phyloP scores from a whole-genome alignment of 2,329 filamentous ascomycete genomes.

The Trichothecium sympodiale region DNA sequence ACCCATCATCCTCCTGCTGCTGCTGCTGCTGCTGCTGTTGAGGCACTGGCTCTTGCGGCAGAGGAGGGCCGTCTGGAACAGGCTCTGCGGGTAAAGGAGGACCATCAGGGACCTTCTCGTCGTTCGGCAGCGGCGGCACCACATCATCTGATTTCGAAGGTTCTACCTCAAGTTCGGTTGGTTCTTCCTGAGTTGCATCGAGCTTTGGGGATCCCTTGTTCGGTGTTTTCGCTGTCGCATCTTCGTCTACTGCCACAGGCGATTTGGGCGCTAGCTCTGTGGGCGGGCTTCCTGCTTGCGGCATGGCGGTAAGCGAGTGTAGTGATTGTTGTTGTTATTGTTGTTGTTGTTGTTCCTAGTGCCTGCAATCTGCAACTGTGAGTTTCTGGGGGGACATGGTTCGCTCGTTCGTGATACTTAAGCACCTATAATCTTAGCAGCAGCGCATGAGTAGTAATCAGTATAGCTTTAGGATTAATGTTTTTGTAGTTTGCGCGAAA shows the following conservation, averaged over 20 bases:
- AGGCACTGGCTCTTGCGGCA: conserved; percentile 32
- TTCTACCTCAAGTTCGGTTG: no score
- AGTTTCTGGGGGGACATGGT: no score
- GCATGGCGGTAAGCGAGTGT: no score
- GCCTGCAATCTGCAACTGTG: background rate
- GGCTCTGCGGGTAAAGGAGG: conserved; percentile 23
- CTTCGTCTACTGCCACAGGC: conserved; percentile 4
- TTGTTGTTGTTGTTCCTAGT: background rate
- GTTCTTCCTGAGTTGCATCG: no score
- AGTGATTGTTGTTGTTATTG: background rate
- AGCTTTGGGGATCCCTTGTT: conserved; percentile 2
- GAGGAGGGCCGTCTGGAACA: conserved; percentile 20
- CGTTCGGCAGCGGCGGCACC: conserved; percentile 23
- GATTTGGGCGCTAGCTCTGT: background rate
- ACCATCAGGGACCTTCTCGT: conserved; percentile 16
- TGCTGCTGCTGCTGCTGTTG: no score
- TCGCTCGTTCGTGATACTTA: no score
- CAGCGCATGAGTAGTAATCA: no score
- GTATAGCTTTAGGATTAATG: no score
- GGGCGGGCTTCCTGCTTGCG: no score
- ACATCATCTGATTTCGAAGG: conserved; percentile 7
- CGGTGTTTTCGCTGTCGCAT: conserved; percentile 2
- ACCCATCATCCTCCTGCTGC: conserved; percentile 59
- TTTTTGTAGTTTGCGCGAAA: no score
- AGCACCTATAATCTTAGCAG: no score